Evolutionary conservation across 495 filamentous ascomycete genomes (phyloP).

Genomic region (Penicillium canescens): DNA sequence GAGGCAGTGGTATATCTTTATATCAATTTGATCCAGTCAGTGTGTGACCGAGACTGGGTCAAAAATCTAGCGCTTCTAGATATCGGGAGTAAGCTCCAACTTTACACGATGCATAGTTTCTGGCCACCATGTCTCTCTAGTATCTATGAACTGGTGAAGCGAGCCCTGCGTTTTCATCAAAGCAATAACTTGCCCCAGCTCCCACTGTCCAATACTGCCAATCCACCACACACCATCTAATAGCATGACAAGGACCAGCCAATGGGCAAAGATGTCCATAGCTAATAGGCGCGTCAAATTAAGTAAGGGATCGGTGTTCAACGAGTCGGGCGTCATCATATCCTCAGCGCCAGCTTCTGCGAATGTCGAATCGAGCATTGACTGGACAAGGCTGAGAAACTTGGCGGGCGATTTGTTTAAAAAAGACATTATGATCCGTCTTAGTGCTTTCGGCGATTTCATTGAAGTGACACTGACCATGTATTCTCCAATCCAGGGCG

Average conservation of each 20-base stretch:
- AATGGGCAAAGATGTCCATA: constrained; percentile 46
- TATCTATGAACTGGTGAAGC: constrained; percentile 3
- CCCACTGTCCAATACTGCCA: constrained; percentile 33
- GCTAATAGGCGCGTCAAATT: constrained; percentile 32
- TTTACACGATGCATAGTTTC: constrained; percentile 30
- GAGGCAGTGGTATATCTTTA: too few relatives aligned
- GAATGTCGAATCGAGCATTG: constrained; percentile 17
- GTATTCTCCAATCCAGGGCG: constrained; percentile 28
- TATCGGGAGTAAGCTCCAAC: too few relatives aligned
- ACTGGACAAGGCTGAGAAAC: constrained; percentile 23
- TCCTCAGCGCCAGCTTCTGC: background rate
- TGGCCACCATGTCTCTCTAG: constrained; percentile 29
- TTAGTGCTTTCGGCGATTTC: constrained; percentile 20
- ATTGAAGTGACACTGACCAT: constrained; percentile 33
- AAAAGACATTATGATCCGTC: constrained; percentile 33
- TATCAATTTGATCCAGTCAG: too few relatives aligned
- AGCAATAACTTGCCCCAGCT: constrained; percentile 26
- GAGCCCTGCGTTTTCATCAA: constrained; percentile 16
- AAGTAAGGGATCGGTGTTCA: constrained; percentile 3
- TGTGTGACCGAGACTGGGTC: too few relatives aligned
- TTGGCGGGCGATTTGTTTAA: constrained; percentile 25
- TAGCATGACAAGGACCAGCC: constrained; percentile 43
- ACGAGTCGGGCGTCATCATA: constrained; percentile 3
- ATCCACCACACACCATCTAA: constrained; percentile 49
- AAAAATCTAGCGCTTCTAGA: too few relatives aligned